A percentile compares a stretch with the other conserved stretches of the same genome.
These are phyloP conservation scores for Sphaerostilbella broomeana DNA, from an alignment of 2,329 filamentous ascomycete species.

Conservation along the genomic window DNA sequence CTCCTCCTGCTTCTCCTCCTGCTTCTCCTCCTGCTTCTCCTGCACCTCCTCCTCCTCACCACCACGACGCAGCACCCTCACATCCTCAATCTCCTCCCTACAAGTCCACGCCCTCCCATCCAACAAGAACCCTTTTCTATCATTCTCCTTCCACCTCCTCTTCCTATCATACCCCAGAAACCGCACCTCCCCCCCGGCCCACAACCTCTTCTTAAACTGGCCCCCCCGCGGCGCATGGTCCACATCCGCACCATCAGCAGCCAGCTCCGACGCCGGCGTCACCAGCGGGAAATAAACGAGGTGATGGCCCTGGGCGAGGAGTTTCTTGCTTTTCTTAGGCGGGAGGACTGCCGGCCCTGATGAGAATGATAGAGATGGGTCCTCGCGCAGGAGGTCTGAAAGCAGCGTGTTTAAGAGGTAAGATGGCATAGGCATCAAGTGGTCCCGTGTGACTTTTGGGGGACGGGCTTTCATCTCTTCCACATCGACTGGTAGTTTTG, in stretches of 20 bases:
- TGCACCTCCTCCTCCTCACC: constrained; percentile 37
- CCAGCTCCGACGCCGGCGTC: constrained; percentile 53
- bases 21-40: too few species aligned
- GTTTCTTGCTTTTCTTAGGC: too few species aligned
- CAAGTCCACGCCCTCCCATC: constrained; percentile 37
- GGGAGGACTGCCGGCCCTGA: not conserved
- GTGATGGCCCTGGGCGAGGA: constrained; percentile 64
- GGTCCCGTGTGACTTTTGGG: constrained; percentile 35
- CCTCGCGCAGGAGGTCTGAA: constrained; percentile 41
- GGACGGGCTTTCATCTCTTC: constrained; percentile 22
- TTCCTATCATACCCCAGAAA: constrained; percentile 34
- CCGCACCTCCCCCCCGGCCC: constrained; percentile 71
- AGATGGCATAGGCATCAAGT: constrained; percentile 52
- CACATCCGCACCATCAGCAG: constrained; percentile 78
- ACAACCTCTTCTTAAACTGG: constrained; percentile 72
- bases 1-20: too few species aligned
- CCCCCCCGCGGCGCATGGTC: constrained; percentile 68
- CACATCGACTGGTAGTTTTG: constrained; percentile 12
- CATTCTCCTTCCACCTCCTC: not conserved
- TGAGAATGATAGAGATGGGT: constrained; percentile 1
- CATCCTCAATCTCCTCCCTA: constrained; percentile 38
- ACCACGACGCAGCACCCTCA: constrained; percentile 27
- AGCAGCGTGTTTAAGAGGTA: constrained; percentile 61
- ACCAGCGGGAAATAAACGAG: constrained; percentile 80
- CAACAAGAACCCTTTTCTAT: constrained; percentile 27